A percentile compares a stretch with the other conserved stretches of the same genome.
Conservation (phyloP, 2,329 filamentous ascomycete species). For the Beauveria brongniartii region DNA sequence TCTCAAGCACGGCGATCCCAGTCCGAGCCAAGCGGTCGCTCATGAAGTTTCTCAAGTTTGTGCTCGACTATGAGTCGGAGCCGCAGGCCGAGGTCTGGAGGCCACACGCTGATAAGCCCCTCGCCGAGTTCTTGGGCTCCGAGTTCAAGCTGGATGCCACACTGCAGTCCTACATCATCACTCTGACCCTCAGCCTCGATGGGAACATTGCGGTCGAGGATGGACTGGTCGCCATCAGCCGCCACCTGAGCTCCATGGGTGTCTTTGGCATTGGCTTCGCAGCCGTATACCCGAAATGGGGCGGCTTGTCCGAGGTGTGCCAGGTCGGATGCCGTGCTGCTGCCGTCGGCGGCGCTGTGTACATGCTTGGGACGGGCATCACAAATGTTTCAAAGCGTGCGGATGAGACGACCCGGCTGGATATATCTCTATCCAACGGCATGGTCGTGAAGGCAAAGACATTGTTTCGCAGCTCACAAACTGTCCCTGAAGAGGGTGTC, state of each 20-base stretch:
- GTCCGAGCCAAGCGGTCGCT: conserved; percentile 74
- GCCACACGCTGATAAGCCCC: conserved; percentile 41
- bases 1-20: conserved; percentile 67
- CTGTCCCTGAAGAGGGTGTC: conserved; percentile 18
- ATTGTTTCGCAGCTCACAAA: conserved; percentile 39
- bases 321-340: conserved; percentile 87
- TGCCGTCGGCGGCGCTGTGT: conserved; percentile 84
- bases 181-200: conserved; percentile 68
- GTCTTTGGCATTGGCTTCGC: conserved; percentile 84
- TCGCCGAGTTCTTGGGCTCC: conserved; percentile 50
- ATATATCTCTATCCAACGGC: conserved; percentile 48
- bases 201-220: conserved; percentile 52
- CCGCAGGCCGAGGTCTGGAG: conserved; percentile 51
- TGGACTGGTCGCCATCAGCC: conserved; percentile 65
- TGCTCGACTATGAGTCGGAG: conserved; percentile 60
- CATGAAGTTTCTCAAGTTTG: conserved; percentile 92
- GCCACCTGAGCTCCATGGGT: conserved; percentile 80
- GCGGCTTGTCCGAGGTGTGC: conserved; percentile 77
- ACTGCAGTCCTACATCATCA: conserved; percentile 53
- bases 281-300: conserved; percentile 87
- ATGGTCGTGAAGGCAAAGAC: conserved; percentile 47
- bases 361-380: conserved; percentile 72
- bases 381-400: conserved; percentile 22
- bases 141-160: conserved; percentile 61
- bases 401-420: conserved; percentile 23